Base-by-base conservation (phyloP, 805 yeast species). In the Lipomyces yamanashiensis region DNA sequence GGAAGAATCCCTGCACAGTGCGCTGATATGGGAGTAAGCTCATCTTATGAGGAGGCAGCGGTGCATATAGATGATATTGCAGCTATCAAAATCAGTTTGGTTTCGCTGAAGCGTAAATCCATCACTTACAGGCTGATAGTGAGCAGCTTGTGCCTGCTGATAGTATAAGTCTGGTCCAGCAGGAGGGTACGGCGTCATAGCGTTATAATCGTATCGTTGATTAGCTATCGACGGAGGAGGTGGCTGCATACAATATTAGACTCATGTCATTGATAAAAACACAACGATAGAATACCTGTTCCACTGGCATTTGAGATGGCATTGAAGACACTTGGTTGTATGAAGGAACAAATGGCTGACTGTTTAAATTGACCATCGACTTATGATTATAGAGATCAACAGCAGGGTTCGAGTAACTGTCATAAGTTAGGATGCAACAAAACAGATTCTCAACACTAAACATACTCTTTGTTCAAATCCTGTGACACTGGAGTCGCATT, bases 41-140 rank as follows among this genome's bases (percentile, higher is more conserved):
- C 47, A 81, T 80, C 54, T 87, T 74, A 72, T 87, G 86, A 8
- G 92, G 92, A 9, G 97, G 93, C 37, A 85, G 82, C 1, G 98
- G 98, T 0, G 97, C 95, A 76, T 93, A 92, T 45, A 91, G 77
- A 76, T 92, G 97, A 74, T 90, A 89, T 71, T 91, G 91, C 50
- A 90, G 77, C 69, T 67, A 33, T 17, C 10, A 28, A 13, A 12
- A 21, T 28, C 37, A 9, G 5, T 19, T 28, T 19, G 7, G 13
- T 17, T 7, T 19, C 10, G 7, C 28, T 19, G 19, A 21, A 19
- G 23, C n/a, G 6, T 37, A n/a, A 17, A 21, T 43, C 15, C 28
- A 15, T 19, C 23, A 65, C 69, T 23, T 61, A 66, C 67, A 36
- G 72, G 71, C 61, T 57, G 69, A 21, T 52, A 69, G 44, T 66